A percentile compares a stretch with the other conserved stretches of the same genome.
Evolutionary conservation across 495 filamentous ascomycete genomes (phyloP).

Genomic region (Lasiosphaeria miniovina): DNA sequence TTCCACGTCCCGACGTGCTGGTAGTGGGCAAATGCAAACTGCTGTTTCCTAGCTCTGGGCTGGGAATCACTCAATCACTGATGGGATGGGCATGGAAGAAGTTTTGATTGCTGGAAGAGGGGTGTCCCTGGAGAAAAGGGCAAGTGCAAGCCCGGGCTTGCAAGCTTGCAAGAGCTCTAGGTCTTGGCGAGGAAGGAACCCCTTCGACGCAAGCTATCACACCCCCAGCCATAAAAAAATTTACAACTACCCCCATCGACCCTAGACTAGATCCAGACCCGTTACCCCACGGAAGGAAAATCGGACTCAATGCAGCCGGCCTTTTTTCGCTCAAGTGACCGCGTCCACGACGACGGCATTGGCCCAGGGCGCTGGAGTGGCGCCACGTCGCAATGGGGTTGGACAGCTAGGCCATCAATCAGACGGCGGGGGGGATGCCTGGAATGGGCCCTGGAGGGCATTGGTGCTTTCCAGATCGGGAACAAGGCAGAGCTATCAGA

Average conservation of each 20-base stretch:
- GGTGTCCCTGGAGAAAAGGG: slow-evolving; percentile 23
- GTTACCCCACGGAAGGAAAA: slow-evolving; percentile 24
- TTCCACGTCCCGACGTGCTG: slow-evolving; percentile 11
- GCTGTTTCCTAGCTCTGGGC: background rate
- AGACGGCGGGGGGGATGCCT: slow-evolving; percentile 9
- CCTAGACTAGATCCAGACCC: slow-evolving; percentile 19
- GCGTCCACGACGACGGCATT: slow-evolving; percentile 26
- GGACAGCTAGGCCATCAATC: slow-evolving; percentile 29
- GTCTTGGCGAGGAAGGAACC: slow-evolving; percentile 17
- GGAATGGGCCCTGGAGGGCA: background rate
- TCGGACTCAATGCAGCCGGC: slow-evolving; percentile 30
- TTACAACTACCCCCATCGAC: background rate
- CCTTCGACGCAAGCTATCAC: background rate
- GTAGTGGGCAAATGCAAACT: slow-evolving; percentile 6
- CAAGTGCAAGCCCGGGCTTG: background rate
- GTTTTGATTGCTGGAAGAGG: slow-evolving; percentile 8
- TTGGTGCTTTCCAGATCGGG: background rate
- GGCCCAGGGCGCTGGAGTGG: slow-evolving; percentile 40
- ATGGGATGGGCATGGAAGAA: slow-evolving; percentile 12
- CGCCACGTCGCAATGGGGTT: slow-evolving; percentile 52
- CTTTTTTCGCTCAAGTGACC: slow-evolving; percentile 42
- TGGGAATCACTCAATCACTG: slow-evolving; percentile 4
- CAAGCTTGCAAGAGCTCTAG: background rate
- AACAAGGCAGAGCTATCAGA: slow-evolving; percentile 26
- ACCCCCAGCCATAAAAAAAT: slow-evolving; percentile 11